phyloP scores from a whole-genome alignment of 257 asterid genomes.

The Craterostigma plantagineum region DNA sequence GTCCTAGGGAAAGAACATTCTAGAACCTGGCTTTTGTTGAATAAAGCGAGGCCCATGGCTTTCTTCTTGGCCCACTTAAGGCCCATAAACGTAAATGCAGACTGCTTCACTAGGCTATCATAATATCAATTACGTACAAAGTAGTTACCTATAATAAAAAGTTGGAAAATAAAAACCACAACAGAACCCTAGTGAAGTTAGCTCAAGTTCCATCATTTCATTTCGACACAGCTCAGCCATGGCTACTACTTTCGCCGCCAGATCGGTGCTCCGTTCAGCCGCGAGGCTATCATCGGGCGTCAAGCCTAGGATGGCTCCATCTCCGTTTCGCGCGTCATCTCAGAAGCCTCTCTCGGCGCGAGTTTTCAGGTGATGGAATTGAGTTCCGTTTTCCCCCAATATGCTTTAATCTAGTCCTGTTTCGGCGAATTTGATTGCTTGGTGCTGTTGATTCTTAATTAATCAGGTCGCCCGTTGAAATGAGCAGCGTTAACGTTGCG shows the following conservation, averaged over 20 bases:
- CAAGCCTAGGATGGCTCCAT: slow-evolving; percentile 1
- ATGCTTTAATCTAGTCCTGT: not conserved
- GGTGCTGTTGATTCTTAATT: not conserved
- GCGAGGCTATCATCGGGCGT: not conserved
- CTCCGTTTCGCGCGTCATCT: slow-evolving; percentile 2
- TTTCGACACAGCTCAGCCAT: not conserved
- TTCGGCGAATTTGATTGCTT: not conserved
- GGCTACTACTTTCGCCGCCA: slow-evolving; percentile 8
- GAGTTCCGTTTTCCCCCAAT: not conserved
- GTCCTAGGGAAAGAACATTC: too few relatives aligned
- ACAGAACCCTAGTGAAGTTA: too few relatives aligned
- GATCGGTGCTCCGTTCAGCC: slow-evolving; percentile 4
- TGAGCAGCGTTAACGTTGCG: slow-evolving; percentile 40
- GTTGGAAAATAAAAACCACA: too few relatives aligned
- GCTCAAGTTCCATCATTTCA: too few relatives aligned
- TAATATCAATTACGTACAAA: too few relatives aligned
- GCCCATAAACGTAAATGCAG: too few relatives aligned
- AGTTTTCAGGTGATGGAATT: not conserved
- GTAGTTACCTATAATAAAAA: too few relatives aligned
- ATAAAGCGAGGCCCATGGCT: too few relatives aligned
- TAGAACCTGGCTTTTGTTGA: too few relatives aligned
- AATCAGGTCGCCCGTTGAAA: slow-evolving; percentile 18
- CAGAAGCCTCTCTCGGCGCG: slow-evolving; percentile 4
- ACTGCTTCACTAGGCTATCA: too few relatives aligned
- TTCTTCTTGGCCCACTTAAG: too few relatives aligned